These are phyloP conservation scores for Mallotus repandus DNA, from an alignment of 441 rosid species.

Conservation along the genomic window DNA sequence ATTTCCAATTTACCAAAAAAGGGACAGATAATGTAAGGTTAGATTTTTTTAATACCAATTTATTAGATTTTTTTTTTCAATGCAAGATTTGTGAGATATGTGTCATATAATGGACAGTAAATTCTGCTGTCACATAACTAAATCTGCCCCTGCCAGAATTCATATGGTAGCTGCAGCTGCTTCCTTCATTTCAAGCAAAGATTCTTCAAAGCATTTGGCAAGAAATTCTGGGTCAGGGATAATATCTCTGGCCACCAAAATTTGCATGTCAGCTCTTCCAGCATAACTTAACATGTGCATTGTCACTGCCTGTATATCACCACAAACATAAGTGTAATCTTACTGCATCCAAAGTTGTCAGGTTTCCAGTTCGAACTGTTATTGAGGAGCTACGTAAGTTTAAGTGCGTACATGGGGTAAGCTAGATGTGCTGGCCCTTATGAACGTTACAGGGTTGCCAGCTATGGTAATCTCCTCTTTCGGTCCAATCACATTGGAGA, in stretches of 20 bases:
- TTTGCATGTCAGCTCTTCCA: constrained; percentile 56
- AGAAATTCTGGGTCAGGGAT: constrained; percentile 64
- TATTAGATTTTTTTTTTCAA: too few relatives aligned
- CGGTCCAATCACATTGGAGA: constrained; percentile 57
- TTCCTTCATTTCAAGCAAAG: constrained; percentile 54
- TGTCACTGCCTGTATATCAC: constrained; percentile 43
- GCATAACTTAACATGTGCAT: constrained; percentile 73
- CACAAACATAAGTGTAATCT: not conserved
- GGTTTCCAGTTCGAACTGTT: too few relatives aligned
- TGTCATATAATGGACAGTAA: too few relatives aligned
- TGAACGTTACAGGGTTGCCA: constrained; percentile 42
- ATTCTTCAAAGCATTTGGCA: constrained; percentile 56
- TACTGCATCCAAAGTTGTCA: too few relatives aligned
- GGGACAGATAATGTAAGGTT: too few relatives aligned
- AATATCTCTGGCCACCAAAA: constrained; percentile 59
- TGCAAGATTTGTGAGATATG: too few relatives aligned
- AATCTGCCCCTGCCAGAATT: not conserved
- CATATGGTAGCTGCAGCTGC: constrained; percentile 30
- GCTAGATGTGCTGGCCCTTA: constrained; percentile 38
- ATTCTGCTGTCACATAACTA: too few relatives aligned
- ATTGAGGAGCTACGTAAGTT: too few relatives aligned
- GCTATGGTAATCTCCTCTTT: constrained; percentile 37
- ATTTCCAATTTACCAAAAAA: too few relatives aligned
- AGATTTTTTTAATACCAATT: too few relatives aligned
- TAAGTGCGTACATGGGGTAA: constrained; percentile 41